Base-by-base conservation (phyloP, 768 basidiomycete species). In the Nidularia sp. region DNA sequence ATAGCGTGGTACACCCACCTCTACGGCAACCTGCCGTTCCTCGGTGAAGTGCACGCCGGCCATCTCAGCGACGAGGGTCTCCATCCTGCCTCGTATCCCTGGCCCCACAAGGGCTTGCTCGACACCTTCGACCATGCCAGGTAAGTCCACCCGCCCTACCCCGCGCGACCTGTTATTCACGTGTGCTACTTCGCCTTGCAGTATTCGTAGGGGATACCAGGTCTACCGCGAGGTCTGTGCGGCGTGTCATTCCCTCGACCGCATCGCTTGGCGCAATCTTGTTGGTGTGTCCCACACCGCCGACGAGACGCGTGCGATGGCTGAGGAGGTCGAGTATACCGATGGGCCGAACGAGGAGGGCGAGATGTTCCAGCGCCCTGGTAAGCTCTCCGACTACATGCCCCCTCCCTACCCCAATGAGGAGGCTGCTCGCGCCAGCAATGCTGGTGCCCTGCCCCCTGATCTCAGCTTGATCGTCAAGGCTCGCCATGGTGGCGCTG, bases 211-310 rank as follows among this genome's bases (percentile, higher is more conserved):
- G 65, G 95, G 93, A 39, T 95, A 91, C 77, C 85, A 90, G 70
- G 97, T 99, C 52, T 99, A 99, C 80, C 92, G 94, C 57, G 96
- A 99, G 74, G 97, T 99, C 52, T 99, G 97, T 67, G 92, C 97
- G 12, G 93, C 97, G 8, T 99, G 97, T 72, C 97, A 99, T 71
- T 99, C 97, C 34, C 85, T 99, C 51, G 93, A 99, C 76, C 93
- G 97, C 62, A 95, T 99, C 66, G 97, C 97, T 53, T 99, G 97
- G 97, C 92, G 97, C 67, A 99, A 98, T 76, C 78, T 99, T 53
- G 97, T 99, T 58, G 97, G 94, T 64, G 93, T 98, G 51, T 97
- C 94, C 31, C 97, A 99, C 75, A 92, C 89, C 60, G 96, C 78
- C 42, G 90, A 93, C 57, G 95, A 99, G 73, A 78, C 78, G 50